Conservation (phyloP, 305 asterid species). For the Fraxinus ornus region DNA sequence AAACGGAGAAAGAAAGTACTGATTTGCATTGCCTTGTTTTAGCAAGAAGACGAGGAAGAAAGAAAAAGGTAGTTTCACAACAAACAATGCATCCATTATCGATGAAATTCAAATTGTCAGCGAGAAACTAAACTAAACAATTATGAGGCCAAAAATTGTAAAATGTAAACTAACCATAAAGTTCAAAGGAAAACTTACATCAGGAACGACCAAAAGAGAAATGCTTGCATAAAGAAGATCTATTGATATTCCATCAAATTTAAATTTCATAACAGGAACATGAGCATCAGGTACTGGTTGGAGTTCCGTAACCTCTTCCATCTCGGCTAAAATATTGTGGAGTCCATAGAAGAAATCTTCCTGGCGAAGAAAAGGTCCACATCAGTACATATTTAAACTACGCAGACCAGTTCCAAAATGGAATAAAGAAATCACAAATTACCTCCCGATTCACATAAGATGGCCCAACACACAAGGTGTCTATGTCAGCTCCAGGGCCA, state of each 20-base stretch:
- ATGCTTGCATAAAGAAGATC: conserved; percentile 94
- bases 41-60: background rate
- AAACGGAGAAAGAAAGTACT: background rate
- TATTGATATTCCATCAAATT: conserved; percentile 87
- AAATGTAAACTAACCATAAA: background rate
- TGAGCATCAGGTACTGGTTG: conserved; percentile 98
- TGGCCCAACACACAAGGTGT: conserved; percentile 91
- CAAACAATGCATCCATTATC: background rate
- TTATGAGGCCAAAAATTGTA: background rate
- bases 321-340: conserved; percentile 63
- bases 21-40: background rate
- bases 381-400: conserved; percentile 5
- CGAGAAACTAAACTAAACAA: background rate
- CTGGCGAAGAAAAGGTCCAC: conserved; percentile 33
- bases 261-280: conserved; percentile 95
- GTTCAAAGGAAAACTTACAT: conserved; percentile 47
- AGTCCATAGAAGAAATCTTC: conserved; percentile 81
- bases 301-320: conserved; percentile 82
- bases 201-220: conserved; percentile 78
- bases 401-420: conserved; percentile 1
- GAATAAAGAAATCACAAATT: background rate
- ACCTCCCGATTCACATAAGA: conserved; percentile 88
- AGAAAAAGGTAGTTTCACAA: background rate
- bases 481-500: conserved; percentile 96
- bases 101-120: background rate